These are phyloP conservation scores for Paracamarosporium sp. DNA, from an alignment of 2,329 filamentous ascomycete species.

Conservation along the genomic window DNA sequence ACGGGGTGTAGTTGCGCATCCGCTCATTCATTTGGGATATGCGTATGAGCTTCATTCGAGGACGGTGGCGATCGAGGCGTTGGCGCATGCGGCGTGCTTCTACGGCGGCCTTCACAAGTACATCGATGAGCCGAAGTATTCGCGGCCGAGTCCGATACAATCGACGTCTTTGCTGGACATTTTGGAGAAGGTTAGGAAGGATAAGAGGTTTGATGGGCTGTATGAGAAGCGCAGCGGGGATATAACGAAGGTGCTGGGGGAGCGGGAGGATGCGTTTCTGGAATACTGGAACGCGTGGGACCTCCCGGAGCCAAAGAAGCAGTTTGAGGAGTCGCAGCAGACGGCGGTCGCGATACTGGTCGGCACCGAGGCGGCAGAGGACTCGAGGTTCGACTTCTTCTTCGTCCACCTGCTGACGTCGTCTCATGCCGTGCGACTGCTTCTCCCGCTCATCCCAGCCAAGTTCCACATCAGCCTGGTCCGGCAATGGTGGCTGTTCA, in stretches of 20 bases:
- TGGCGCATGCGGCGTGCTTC: constrained; percentile 70
- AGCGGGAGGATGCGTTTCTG: constrained; percentile 73
- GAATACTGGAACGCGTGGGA: constrained; percentile 92
- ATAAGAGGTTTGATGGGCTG: constrained; percentile 73
- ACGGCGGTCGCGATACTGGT: constrained; percentile 66
- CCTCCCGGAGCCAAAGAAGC: constrained; percentile 69
- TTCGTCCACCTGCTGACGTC: constrained; percentile 82
- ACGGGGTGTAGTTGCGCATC: constrained; percentile 73
- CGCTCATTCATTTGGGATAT: constrained; percentile 94
- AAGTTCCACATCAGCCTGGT: constrained; percentile 77
- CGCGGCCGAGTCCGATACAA: constrained; percentile 65
- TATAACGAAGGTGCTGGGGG: constrained; percentile 70
- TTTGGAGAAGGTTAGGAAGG: constrained; percentile 70
- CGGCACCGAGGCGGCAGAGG: constrained; percentile 49
- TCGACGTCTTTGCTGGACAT: constrained; percentile 72
- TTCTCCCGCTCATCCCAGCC: constrained; percentile 78
- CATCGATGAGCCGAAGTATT: constrained; percentile 76
- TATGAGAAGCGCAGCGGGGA: constrained; percentile 69
- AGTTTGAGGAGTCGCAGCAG: constrained; percentile 75
- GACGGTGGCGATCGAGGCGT: constrained; percentile 86
- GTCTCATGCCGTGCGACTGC: constrained; percentile 84
- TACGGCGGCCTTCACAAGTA: constrained; percentile 66
- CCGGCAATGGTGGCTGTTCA: constrained; percentile 88
- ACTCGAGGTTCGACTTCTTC: constrained; percentile 77
- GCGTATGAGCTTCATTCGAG: constrained; percentile 87